Evolutionary conservation across 805 yeast genomes (phyloP).

Genomic region (Sugiyamaella mastotermitis): DNA sequence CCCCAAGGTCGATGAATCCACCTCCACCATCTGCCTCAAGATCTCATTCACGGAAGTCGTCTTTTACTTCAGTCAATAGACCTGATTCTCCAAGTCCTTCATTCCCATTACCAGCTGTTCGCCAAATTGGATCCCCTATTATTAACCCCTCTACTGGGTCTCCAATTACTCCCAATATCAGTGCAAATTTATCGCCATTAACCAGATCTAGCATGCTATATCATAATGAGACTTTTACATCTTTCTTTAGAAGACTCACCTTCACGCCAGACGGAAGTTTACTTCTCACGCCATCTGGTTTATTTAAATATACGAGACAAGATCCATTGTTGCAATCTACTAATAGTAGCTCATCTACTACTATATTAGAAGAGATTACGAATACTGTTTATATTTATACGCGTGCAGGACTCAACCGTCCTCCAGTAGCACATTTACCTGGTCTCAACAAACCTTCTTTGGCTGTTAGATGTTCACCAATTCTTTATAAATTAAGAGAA

Average conservation of each 20-base stretch:
- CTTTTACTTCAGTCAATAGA: conserved; percentile 33
- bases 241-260: conserved; percentile 80
- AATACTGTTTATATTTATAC: conserved; percentile 80
- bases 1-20: conserved; percentile 30
- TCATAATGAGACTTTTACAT: conserved; percentile 81
- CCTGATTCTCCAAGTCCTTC: conserved; percentile 33
- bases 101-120: conserved; percentile 43
- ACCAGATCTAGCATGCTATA: conserved; percentile 43
- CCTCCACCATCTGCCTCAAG: conserved; percentile 26
- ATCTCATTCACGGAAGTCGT: conserved; percentile 37
- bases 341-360: conserved; percentile 11
- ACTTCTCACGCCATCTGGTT: conserved; percentile 73
- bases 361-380: conserved; percentile 36
- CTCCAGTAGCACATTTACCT: conserved; percentile 76
- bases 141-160: conserved; percentile 6
- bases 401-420: conserved; percentile 56
- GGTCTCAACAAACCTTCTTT: conserved; percentile 79
- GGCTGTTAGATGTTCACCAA: conserved; percentile 73
- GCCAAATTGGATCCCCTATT: conserved; percentile 34
- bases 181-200: not conserved
- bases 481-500: conserved; percentile 40
- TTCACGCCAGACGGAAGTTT: conserved; percentile 90
- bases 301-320: conserved; percentile 39
- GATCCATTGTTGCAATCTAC: conserved; percentile 2
- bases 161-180: conserved; percentile 1